phyloP scores from a whole-genome alignment of 768 basidiomycete species.

The Amanita exitialis region DNA sequence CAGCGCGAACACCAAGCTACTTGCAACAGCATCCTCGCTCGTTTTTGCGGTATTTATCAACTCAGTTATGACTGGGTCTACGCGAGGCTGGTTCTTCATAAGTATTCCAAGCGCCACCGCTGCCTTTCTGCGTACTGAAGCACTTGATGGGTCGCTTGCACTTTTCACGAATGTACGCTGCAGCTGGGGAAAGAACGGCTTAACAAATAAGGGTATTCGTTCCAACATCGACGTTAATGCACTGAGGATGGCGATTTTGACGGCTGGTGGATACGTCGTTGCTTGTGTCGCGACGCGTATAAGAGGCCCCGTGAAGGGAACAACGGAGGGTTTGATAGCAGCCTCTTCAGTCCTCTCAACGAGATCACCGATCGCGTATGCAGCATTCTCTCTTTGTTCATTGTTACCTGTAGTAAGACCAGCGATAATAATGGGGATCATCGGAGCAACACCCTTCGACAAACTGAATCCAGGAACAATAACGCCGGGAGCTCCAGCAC shows the following conservation, averaged over 20 bases:
- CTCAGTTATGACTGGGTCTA: slow-evolving; percentile 92
- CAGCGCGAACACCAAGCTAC: slow-evolving; percentile 68
- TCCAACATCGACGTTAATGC: slow-evolving; percentile 82
- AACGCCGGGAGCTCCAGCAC: slow-evolving; percentile 66
- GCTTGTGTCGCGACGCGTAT: slow-evolving; percentile 92
- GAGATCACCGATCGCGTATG: slow-evolving; percentile 93
- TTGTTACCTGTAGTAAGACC: slow-evolving; percentile 93
- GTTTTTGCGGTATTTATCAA: slow-evolving; percentile 50
- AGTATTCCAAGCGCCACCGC: slow-evolving; percentile 79
- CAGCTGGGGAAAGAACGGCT: slow-evolving; percentile 97
- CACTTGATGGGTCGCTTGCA: slow-evolving; percentile 67
- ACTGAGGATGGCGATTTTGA: slow-evolving; percentile 85
- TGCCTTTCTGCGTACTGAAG: slow-evolving; percentile 71
- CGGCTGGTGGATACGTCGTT: slow-evolving; percentile 81
- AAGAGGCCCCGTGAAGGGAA: slow-evolving; percentile 90
- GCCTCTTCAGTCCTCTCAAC: slow-evolving; percentile 74
- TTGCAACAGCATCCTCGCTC: slow-evolving; percentile 61
- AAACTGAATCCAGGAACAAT: slow-evolving; percentile 81
- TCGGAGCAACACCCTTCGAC: slow-evolving; percentile 73
- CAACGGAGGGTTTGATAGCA: slow-evolving; percentile 92
- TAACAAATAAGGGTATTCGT: slow-evolving; percentile 80
- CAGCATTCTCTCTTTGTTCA: slow-evolving; percentile 91
- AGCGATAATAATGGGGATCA: slow-evolving; percentile 81
- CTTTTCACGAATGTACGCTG: slow-evolving; percentile 97
- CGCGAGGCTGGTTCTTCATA: slow-evolving; percentile 85